Evolutionary conservation across 192 early-diverging fungal genomes (phyloP), one percentile per base, ranked within the genome.

Genomic region (Backusella sp.): DNA sequence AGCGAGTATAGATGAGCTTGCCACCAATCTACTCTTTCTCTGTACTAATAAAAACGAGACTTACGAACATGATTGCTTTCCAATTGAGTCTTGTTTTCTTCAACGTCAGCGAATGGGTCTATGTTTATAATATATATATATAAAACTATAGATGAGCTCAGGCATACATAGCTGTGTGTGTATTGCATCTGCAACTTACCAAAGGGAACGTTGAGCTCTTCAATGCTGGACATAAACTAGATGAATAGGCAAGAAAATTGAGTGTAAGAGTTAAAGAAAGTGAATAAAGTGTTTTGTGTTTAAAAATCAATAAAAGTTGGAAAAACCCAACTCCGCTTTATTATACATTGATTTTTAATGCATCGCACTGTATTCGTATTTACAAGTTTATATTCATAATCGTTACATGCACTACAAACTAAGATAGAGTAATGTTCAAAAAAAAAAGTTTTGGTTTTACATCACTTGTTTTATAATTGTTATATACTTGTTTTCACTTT

Each of bases 71-170:
- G 67, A 62, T 79, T 82, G 35, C 72, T 73, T 23, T 44, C 44
- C 66, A 80, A 73, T 62, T 75, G 71, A 36, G 68, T 70, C 37
- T 80, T 78, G 28, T 82, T 70, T 49, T 84, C 79, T 35, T 74
- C 73, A 36, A 82, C 82, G 67, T 85, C 84, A 70, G 84, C 83
- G 71, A 88, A 83, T n/a, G 81, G 81, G 71, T 83, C 81, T 78
- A 67, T 39, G 9, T 59, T 59, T 59, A 34, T 44, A 59, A 41
- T n/a, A n/a, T n/a, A n/a, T n/a, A n/a, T n/a, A 44, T 49, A 49
- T 8, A n/a, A 19, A 7, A 19, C 19, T 6, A 5, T 49, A 6
- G 39, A 39, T 12, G 42, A 44, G 14, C 42, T 14, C 23, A 1
- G 19, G n/a, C 23, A 34, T n/a, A 15, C 9, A 39, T 69, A 23